Conservation (phyloP, 768 basidiomycete genomes). For the Phylloporus scabripes region DNA sequence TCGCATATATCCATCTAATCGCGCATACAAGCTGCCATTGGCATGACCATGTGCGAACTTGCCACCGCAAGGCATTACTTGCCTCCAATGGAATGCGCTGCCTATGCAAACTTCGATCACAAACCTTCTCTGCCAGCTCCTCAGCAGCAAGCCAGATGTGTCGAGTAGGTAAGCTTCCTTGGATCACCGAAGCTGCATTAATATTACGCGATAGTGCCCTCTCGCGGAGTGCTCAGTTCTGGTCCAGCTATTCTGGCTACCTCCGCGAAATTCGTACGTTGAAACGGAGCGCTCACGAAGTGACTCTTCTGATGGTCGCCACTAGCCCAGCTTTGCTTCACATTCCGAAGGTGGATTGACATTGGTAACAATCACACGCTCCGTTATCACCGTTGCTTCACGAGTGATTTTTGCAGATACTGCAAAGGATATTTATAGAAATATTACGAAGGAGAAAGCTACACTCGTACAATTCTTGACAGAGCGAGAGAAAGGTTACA, state of each 20-base stretch:
- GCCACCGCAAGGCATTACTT: constrained; percentile 65
- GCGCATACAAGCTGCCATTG: constrained; percentile 56
- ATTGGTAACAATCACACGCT: constrained; percentile 44
- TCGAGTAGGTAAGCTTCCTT: constrained; percentile 37
- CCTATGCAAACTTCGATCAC: constrained; percentile 9
- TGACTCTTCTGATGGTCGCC: constrained; percentile 19
- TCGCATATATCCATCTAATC: constrained; percentile 1
- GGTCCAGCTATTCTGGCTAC: constrained; percentile 84
- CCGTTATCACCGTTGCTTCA: constrained; percentile 9
- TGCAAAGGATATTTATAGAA: constrained; percentile 62
- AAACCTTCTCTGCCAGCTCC: constrained; percentile 2
- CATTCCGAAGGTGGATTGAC: constrained; percentile 69
- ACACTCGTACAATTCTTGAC: constrained; percentile 43
- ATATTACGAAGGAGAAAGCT: constrained; percentile 56
- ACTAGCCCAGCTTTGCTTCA: constrained; percentile 70
- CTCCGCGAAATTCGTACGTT: constrained; percentile 70
- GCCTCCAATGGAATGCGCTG: constrained; percentile 58
- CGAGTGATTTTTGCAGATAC: constrained; percentile 37
- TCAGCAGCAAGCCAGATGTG: constrained; percentile 41
- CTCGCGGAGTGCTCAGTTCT: constrained; percentile 73
- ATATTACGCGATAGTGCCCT: constrained; percentile 45
- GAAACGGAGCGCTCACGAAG: constrained; percentile 8
- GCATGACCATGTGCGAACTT: constrained; percentile 77
- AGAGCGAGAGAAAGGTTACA: constrained; percentile 38
- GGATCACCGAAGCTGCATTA: constrained; percentile 2